These are phyloP conservation scores for Przewalskia tangutica DNA, from an alignment of 257 asterid species.

Conservation along the genomic window DNA sequence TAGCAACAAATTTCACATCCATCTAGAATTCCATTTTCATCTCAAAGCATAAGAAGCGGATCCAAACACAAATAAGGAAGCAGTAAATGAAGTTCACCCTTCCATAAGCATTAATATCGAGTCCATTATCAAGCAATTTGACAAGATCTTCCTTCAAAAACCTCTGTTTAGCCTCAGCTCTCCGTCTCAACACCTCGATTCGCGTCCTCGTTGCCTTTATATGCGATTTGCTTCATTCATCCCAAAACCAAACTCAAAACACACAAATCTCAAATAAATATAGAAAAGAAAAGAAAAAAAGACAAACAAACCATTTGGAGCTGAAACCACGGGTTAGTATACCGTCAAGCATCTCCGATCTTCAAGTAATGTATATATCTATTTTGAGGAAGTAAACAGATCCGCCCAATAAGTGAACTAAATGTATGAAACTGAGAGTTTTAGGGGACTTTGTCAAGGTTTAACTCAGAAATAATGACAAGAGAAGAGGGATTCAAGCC, in stretches of 20 bases:
- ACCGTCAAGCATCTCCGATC: slow-evolving; percentile 82
- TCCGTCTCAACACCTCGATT: slow-evolving; percentile 61
- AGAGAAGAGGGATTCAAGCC: no score
- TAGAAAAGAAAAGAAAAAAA: background rate
- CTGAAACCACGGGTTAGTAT: slow-evolving; percentile 69
- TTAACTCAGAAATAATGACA: no score
- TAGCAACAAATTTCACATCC: background rate
- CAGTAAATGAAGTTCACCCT: slow-evolving; percentile 55
- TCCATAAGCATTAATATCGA: slow-evolving; percentile 83
- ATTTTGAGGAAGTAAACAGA: background rate
- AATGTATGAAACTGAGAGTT: background rate
- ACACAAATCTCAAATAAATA: background rate
- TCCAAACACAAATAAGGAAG: background rate
- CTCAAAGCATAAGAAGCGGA: background rate
- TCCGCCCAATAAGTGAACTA: slow-evolving; percentile 1
- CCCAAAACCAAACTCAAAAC: background rate
- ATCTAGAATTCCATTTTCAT: background rate
- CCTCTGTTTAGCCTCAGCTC: slow-evolving; percentile 92
- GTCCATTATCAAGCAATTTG: slow-evolving; percentile 79
- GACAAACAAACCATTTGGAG: slow-evolving; percentile 62
- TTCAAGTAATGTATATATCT: background rate
- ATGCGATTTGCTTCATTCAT: slow-evolving; percentile 57
- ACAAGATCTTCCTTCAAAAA: slow-evolving; percentile 86
- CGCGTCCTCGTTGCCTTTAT: slow-evolving; percentile 56
- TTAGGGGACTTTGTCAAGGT: no score